These are phyloP conservation scores for Crithidia mellificae DNA, from an alignment of 208 protist species.

Conservation along the genomic window DNA sequence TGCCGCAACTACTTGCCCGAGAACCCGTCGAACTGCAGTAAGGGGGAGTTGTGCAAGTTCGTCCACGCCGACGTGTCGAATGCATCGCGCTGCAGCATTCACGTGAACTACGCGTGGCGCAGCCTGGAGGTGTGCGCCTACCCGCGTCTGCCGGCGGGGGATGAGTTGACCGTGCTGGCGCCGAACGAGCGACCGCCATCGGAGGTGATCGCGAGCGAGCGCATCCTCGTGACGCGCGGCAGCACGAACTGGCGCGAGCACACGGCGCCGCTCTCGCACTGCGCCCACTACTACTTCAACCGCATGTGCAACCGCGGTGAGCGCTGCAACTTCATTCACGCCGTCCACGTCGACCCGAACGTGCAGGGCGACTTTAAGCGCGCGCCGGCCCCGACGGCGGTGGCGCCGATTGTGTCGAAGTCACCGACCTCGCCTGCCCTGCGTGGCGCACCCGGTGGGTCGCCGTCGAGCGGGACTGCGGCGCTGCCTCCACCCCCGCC, in stretches of 20 bases:
- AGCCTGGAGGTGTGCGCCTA: constrained; percentile 57
- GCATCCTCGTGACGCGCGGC: constrained; percentile 64
- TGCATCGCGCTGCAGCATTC: constrained; percentile 46
- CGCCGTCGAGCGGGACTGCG: neutral
- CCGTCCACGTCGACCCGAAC: constrained; percentile 69
- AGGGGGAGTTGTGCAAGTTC: constrained; percentile 70
- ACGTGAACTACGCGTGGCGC: constrained; percentile 84
- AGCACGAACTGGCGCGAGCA: constrained; percentile 43
- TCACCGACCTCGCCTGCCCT: neutral
- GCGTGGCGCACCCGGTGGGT: neutral
- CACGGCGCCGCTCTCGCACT: constrained; percentile 62
- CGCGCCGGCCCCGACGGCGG: constrained; percentile 43
- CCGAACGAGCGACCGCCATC: constrained; percentile 62
- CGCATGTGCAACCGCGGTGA: constrained; percentile 81
- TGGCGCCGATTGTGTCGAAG: constrained; percentile 29
- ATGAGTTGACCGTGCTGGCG: constrained; percentile 50
- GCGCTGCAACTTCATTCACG: constrained; percentile 80
- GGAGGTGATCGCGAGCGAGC: constrained; percentile 54
- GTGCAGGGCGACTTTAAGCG: constrained; percentile 68
- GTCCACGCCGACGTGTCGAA: constrained; percentile 66
- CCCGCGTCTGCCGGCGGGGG: constrained; percentile 52
- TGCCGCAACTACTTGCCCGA: constrained; percentile 65
- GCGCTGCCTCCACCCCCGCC: constrained; percentile 1
- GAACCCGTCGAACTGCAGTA: constrained; percentile 45
- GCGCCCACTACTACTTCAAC: constrained; percentile 89